Conservation (phyloP, 2,329 filamentous ascomycete genomes). For the Periconia sp. region DNA sequence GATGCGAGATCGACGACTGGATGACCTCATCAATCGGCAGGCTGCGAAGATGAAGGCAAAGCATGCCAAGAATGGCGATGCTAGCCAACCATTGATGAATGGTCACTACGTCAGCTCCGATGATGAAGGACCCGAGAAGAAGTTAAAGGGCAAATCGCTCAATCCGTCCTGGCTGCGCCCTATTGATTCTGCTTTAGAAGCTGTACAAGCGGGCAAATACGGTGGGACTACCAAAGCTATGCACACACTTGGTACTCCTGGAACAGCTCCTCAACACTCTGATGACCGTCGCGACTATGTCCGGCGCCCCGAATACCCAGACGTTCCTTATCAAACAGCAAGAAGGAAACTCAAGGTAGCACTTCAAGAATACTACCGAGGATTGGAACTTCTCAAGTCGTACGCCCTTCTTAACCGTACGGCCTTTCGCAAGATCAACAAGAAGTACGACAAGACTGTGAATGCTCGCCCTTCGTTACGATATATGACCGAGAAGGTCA, state of each 20-base stretch:
- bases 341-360: conserved; percentile 92
- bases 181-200: conserved; percentile 51
- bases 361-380: conserved; percentile 90
- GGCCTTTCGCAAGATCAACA: conserved; percentile 96
- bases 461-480: conserved; percentile 76
- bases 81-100: conserved; percentile 16
- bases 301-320: conserved; percentile 47
- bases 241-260: conserved; percentile 43
- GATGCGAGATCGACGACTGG: conserved; percentile 83
- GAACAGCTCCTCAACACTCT: conserved; percentile 46
- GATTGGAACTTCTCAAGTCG: conserved; percentile 88
- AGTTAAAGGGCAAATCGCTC: conserved; percentile 18
- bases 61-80: conserved; percentile 23
- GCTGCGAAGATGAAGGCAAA: conserved; percentile 40
- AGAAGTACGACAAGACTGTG: conserved; percentile 95
- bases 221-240: conserved; percentile 62
- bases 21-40: conserved; percentile 68
- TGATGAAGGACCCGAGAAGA: conserved; percentile 20
- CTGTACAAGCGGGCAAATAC: conserved; percentile 51
- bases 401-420: conserved; percentile 90
- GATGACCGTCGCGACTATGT: conserved; percentile 52
- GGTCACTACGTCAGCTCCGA: conserved; percentile 27
- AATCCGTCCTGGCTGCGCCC: conserved; percentile 35
- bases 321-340: conserved; percentile 82
- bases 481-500: conserved; percentile 92